A percentile compares a stretch with the other conserved stretches of the same genome.
These are phyloP conservation scores for Tylopilus felleus DNA, from an alignment of 768 basidiomycete genomes.

Conservation along the genomic window DNA sequence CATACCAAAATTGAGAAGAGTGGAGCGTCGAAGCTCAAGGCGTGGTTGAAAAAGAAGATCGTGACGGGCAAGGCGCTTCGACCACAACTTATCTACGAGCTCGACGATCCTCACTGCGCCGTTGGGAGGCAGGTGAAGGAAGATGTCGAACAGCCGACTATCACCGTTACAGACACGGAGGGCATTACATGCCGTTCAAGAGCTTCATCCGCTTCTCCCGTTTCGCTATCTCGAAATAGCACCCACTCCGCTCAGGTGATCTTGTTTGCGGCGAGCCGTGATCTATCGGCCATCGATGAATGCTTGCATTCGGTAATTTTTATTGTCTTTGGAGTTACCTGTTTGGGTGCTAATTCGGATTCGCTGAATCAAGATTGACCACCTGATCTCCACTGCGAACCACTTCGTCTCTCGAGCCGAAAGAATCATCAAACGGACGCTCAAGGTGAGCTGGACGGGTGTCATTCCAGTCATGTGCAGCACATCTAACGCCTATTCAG, in stretches of 20 bases:
- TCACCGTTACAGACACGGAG: conserved; percentile 24
- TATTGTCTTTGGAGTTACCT: conserved; percentile 7
- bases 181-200: conserved; percentile 18
- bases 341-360: conserved; percentile 7
- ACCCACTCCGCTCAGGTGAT: conserved; percentile 45
- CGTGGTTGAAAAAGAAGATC: conserved; percentile 64
- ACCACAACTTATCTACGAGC: conserved; percentile 39
- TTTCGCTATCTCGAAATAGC: conserved; percentile 33
- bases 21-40: conserved; percentile 50
- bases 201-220: background rate
- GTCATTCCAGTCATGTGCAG: background rate
- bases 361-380: conserved; percentile 43
- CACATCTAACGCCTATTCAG: conserved; percentile 27
- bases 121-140: conserved; percentile 38
- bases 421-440: conserved; percentile 50
- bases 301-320: conserved; percentile 50
- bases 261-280: conserved; percentile 51
- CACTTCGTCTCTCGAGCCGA: conserved; percentile 58
- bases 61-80: conserved; percentile 35
- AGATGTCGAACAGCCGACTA: conserved; percentile 16
- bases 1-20: conserved; percentile 30
- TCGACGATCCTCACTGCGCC: conserved; percentile 38
- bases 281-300: conserved; percentile 54
- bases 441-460: conserved; percentile 42
- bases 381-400: conserved; percentile 50